Base-by-base conservation (phyloP, 495 filamentous ascomycete species). In the Penicillium tannophilum region DNA sequence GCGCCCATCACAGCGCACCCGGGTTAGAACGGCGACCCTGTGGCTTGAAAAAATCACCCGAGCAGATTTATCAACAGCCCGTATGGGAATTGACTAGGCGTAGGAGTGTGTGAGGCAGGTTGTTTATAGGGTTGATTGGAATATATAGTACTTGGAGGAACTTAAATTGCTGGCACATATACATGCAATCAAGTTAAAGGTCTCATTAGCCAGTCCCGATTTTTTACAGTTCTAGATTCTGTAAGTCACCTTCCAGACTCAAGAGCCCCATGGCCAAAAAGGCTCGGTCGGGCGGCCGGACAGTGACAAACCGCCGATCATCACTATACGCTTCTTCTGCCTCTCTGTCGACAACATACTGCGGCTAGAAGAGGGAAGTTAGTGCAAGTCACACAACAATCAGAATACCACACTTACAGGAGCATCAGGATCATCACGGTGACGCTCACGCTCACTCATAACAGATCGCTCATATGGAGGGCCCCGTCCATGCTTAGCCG, bases 401-500 rank as follows among this genome's bases (percentile, higher is more conserved):
- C 23, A 2, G n/a, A 47, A 36, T 39, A 41, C 4, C 17, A 48
- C 20, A 52, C 71, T 63, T 61, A 69, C 64, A 42, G 52, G 36
- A 30, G 0, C 14, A 8, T 54, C 55, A 35, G 39, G 39, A 41
- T 41, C 39, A 41, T 41, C 39, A 16, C 39, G 14, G 39, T 41
- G 39, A n/a, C 63, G 59, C 35, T 56, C 41, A 17, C 54, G 62
- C 8, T 45, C 59, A 28, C 64, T 63, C 31, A 78, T 68, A 41
- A 73, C 70, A 12, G 81, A 78, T 57, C 79, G 72, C 52, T 74
- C 64, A 69, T 94, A 97, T 12, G 84, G 84, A 17, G 92, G 92
- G 0, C 92, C 93, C 8, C 83, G 81, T 3, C 90, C 90, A 58
- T 86, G 71, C 54, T 85, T 81, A 0, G 85, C 88, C 11, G 88